Conservation (phyloP, 2,329 filamentous ascomycete species). For the Phialocephala subalpina region DNA sequence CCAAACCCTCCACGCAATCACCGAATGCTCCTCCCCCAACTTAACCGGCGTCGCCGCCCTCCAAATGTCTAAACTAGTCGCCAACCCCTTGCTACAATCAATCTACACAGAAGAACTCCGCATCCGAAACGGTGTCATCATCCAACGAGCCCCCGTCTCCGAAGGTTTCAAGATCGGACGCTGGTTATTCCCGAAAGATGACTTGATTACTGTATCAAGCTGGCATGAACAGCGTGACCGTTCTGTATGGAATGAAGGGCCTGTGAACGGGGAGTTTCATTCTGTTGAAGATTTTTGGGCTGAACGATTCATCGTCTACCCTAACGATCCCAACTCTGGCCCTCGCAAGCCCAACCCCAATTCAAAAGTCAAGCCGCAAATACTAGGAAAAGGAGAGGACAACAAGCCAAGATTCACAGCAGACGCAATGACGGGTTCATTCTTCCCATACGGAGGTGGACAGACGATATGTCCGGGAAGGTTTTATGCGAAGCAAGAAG, state of each 20-base stretch:
- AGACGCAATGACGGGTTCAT: slow-evolving; percentile 43
- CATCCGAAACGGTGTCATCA: slow-evolving; percentile 32
- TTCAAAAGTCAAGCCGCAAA: not conserved
- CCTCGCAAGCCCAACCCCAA: slow-evolving; percentile 33
- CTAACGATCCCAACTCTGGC: slow-evolving; percentile 40
- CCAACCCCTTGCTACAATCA: slow-evolving; percentile 44
- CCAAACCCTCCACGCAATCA: slow-evolving; percentile 37
- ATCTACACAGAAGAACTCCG: slow-evolving; percentile 48
- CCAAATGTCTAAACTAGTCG: slow-evolving; percentile 30
- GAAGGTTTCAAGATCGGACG: slow-evolving; percentile 39
- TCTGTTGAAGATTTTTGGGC: slow-evolving; percentile 46
- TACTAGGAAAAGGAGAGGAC: not conserved
- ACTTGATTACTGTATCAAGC: slow-evolving; percentile 38
- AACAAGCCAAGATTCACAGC: slow-evolving; percentile 36
- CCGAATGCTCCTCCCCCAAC: slow-evolving; percentile 22
- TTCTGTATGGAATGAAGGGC: slow-evolving; percentile 43
- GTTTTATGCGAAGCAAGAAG: slow-evolving; percentile 47
- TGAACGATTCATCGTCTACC: slow-evolving; percentile 47
- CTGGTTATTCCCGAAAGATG: slow-evolving; percentile 41
- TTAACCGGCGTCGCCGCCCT: not conserved
- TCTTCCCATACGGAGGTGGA: slow-evolving; percentile 48
- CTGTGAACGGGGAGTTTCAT: slow-evolving; percentile 32
- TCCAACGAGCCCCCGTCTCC: slow-evolving; percentile 30
- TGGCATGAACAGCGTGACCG: slow-evolving; percentile 41
- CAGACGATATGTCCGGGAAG: slow-evolving; percentile 46